phyloP scores from a whole-genome alignment of 768 basidiomycete genomes.

The Mycena kentingensis region DNA sequence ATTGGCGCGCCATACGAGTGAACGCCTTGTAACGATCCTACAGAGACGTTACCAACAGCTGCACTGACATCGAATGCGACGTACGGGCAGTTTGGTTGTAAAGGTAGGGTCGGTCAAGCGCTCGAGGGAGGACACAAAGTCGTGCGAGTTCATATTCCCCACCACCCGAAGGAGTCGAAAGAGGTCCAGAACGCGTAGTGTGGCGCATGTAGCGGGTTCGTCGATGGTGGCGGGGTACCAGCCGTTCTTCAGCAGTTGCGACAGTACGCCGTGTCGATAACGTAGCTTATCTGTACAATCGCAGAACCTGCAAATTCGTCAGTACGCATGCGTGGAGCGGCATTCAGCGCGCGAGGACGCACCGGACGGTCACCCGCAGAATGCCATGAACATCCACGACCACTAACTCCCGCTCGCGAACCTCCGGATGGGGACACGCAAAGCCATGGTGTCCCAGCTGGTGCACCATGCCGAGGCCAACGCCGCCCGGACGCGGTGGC shows the following conservation, averaged over 20 bases:
- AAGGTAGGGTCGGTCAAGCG: neutral
- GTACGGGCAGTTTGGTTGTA: neutral
- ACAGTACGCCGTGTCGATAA: neutral
- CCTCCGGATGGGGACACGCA: neutral
- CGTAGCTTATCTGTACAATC: neutral
- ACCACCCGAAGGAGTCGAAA: slow-evolving; percentile 13
- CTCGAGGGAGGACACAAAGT: neutral
- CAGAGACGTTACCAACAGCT: neutral
- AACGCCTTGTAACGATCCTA: neutral
- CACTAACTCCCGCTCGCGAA: neutral
- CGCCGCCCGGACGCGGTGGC: neutral
- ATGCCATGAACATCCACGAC: neutral
- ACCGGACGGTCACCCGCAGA: neutral
- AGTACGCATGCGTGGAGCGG: neutral
- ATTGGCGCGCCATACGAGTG: neutral
- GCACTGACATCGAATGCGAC: neutral
- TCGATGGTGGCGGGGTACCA: slow-evolving; percentile 3
- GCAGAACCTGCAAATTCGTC: neutral
- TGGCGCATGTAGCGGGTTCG: slow-evolving; percentile 9
- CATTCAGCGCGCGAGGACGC: neutral
- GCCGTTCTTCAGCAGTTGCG: neutral
- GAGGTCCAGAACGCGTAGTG: slow-evolving; percentile 2
- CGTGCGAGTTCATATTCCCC: neutral
- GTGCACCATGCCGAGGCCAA: neutral
- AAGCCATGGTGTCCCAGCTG: slow-evolving; percentile 2